phyloP scores from a whole-genome alignment of 495 filamentous ascomycete species.

The Penicillium bialowiezense region DNA sequence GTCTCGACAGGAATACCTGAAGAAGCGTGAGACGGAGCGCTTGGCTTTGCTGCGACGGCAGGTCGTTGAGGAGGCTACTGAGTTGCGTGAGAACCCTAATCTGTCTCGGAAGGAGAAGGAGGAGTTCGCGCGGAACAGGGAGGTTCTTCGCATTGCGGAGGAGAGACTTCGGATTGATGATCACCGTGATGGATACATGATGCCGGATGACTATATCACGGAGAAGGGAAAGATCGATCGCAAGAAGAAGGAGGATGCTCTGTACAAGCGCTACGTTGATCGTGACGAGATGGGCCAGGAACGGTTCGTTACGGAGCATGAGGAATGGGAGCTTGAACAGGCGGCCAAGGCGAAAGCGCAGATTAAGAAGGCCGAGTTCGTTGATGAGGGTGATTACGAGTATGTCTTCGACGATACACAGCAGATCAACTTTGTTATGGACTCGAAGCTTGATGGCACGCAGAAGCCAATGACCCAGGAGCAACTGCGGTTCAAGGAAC shows the following conservation, averaged over 20 bases:
- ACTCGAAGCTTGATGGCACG: constrained; percentile 66
- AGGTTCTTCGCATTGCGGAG: constrained; percentile 83
- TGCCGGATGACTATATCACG: constrained; percentile 92
- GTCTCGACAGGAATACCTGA: constrained; percentile 88
- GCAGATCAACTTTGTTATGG: constrained; percentile 82
- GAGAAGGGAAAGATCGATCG: constrained; percentile 88
- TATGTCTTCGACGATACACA: constrained; percentile 90
- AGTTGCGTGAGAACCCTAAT: constrained; percentile 72
- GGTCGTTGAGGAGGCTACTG: constrained; percentile 84
- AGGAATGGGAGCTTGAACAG: constrained; percentile 95
- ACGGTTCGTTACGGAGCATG: constrained; percentile 87
- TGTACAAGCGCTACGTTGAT: constrained; percentile 90
- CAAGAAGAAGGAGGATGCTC: constrained; percentile 84
- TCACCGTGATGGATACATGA: constrained; percentile 86
- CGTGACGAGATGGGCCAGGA: constrained; percentile 85
- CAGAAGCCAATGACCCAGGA: constrained; percentile 70
- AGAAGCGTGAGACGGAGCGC: constrained; percentile 85
- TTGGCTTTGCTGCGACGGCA: constrained; percentile 83
- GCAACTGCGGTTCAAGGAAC: constrained; percentile 70
- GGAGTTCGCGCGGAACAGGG: constrained; percentile 86
- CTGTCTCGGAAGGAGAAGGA: constrained; percentile 78
- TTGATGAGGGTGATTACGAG: constrained; percentile 88
- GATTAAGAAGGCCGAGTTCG: constrained; percentile 68
- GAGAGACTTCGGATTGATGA: constrained; percentile 88
- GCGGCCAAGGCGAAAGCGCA: constrained; percentile 86